These are phyloP conservation scores for Cyberlindnera petersonii DNA, from an alignment of 805 yeast species.

Conservation along the genomic window DNA sequence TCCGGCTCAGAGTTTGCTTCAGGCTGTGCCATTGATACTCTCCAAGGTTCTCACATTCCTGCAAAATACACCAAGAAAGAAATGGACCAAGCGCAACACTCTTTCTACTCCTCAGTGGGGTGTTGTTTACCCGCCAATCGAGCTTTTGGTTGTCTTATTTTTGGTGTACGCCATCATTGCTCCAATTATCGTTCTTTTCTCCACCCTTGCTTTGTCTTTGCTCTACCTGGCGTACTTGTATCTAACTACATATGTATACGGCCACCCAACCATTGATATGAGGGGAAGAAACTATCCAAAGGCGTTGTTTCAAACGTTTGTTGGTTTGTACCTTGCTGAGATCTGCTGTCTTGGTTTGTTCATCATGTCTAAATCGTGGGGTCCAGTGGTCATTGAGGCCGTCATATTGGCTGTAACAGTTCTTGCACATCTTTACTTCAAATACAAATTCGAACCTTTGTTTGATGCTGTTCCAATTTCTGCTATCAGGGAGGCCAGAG, in stretches of 20 bases:
- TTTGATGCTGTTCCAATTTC: slow-evolving; percentile 68
- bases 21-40: slow-evolving; percentile 67
- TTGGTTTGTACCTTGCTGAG: slow-evolving; percentile 68
- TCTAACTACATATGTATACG: slow-evolving; percentile 58
- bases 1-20: slow-evolving; percentile 74
- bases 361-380: slow-evolving; percentile 77
- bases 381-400: slow-evolving; percentile 66
- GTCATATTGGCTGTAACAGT: slow-evolving; percentile 57
- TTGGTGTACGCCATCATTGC: slow-evolving; percentile 76
- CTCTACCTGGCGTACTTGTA: slow-evolving; percentile 61
- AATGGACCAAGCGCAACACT: slow-evolving; percentile 72
- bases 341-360: slow-evolving; percentile 66
- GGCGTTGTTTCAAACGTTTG: slow-evolving; percentile 69
- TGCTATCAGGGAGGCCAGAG: slow-evolving; percentile 38
- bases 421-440: slow-evolving; percentile 53
- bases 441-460: slow-evolving; percentile 56
- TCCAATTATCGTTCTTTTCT: slow-evolving; percentile 66
- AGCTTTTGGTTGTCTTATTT: slow-evolving; percentile 68
- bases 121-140: slow-evolving; percentile 71
- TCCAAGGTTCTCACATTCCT: slow-evolving; percentile 70
- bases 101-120: slow-evolving; percentile 77
- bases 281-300: slow-evolving; percentile 73
- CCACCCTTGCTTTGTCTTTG: slow-evolving; percentile 53
- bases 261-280: slow-evolving; percentile 47
- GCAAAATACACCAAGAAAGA: slow-evolving; percentile 87